Base-by-base conservation (phyloP, 192 early-diverging fungal genomes). In the Gonapodya sp. region DNA sequence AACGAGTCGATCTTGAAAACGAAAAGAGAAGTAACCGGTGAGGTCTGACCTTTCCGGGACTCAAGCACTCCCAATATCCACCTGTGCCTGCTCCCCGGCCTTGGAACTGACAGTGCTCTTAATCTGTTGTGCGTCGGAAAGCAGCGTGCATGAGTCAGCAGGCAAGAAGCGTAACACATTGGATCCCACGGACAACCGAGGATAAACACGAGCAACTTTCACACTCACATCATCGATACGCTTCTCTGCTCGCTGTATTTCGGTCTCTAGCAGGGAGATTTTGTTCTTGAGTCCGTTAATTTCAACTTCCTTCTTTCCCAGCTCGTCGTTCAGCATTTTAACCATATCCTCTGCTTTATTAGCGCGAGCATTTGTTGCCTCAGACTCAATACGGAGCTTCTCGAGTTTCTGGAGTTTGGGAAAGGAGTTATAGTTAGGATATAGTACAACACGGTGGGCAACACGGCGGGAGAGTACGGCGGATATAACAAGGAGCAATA, bases 291-390 rank as follows among this genome's bases (percentile, higher is more conserved):
- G 85, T 36, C 93, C 92, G 18, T 89, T 87, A 73, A 93, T 80
- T 81, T 94, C 93, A 80, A 92, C 91, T 35, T 95, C 94, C 83
- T 91, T 93, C 81, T 88, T 85, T 30, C 85, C 91, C 82, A 88
- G 84, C 83, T 92, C 89, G 75, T 85, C 85, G 83, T 86, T 78
- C 2, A 89, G 79, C 82, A 87, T 85, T 89, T 95, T 95, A 82
- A 87, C 82, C 31, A 86, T 85, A 32, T 81, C 83, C 85, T 93
- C 92, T 73, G 89, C 86, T 33, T 87, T 85, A 35, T 94, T 92
- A 36, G 91, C 91, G 64, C 89, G 88, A 79, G 87, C 89, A 80
- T 78, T 83, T 74, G 89, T 87, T 30, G 85, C 88, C 34, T 95
- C 93, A 75, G 91, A 84, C 84, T 94, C 92, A 74, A 88, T 86